Evolutionary conservation across 164 flowering plant genomes (phyloP), one percentile per base, ranked within the genome.

Genomic region (Stephania yunnanensis): DNA sequence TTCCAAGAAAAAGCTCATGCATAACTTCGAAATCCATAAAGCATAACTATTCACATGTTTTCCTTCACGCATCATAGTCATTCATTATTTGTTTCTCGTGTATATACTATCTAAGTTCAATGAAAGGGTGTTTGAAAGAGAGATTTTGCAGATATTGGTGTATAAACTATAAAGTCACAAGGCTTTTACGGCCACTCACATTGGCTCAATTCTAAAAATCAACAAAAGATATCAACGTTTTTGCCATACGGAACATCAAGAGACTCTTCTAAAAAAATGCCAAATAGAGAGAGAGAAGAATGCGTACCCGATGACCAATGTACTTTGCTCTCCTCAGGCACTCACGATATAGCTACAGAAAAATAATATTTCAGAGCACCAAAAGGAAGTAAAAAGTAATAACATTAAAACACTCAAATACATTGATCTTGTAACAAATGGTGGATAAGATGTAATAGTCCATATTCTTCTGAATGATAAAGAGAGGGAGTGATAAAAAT

Each of bases 251-350:
- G 15, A 10, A 10, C 42, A 4, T 63, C 20, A 70, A 31, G 46
- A 36, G 58, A 52, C 45, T 1, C 22, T 10, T 4, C n/a, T 12
- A 15, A 44, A n/a, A 10, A 44, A 65, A 25, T 9, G 20, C 63
- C 2, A 69, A 10, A 71, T 15, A 44, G 8, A 70, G 9, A 52
- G 46, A 25, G 72, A 36, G 30, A 63, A 65, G 48, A 68, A 22
- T 71, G 46, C 58, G 66, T 86, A 94, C 98, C 92, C 76, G 79
- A 22, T 83, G 87, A 70, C 97, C 97, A 68, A 94, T 71, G 73
- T 81, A 94, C 68, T 83, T 84, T 70, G 98, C 97, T 83, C 98
- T 85, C 79, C 98, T 85, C 70, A 92, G 88, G 75, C 97, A 92
- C 81, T 94, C 98, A 3, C 98, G 97, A 78, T 91, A 94, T 12